Base-by-base conservation (phyloP, 306 rosid genomes). In the Biancaea sappan region DNA sequence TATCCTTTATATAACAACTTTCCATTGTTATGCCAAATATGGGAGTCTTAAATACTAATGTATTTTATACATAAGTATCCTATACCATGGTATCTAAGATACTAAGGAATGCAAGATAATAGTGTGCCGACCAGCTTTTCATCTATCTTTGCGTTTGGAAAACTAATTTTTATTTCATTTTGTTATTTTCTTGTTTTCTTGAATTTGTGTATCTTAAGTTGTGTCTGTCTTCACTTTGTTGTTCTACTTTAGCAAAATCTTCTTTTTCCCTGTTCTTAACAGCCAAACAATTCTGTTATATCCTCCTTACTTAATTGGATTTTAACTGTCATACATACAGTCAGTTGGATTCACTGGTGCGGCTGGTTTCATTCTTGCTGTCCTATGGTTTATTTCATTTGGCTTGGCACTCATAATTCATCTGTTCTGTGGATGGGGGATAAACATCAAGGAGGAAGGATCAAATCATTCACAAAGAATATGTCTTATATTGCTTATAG, bases 291-390 rank as follows among this genome's bases (percentile, higher is more conserved):
- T 24, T 32, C 14, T 58, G 8, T 62, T 4, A 6, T 4, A 6
- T 9, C 56, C 10, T 44, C 32, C 18, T 48, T 9, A 63, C 46
- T 9, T 79, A 21, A 58, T 67, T 25, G 58, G 32, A 47, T 57
- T 34, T 64, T 43, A 53, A 52, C 48, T n/a, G 24, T 66, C 48
- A 25, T 70, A 24, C 71, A 43, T 81, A 83, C 86, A 95, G 99
- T 95, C 99, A 26, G 99, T 95, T 84, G 99, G 93, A 77, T 95
- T 95, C 81, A 95, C 96, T 1, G 99, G 98, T 43, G 89, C 86
- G 0, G 83, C 90, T 62, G 99, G 92, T 75, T 92, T 95, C 64
- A 50, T 92, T 83, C 94, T 95, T 81, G 82, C 99, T 8, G 26
- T 87, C 54, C 56, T 95, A 18, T 95, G 99, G 99, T 88, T 95